Base-by-base conservation (phyloP, 139 green algal genomes). In the Chloropicon primus region DNA sequence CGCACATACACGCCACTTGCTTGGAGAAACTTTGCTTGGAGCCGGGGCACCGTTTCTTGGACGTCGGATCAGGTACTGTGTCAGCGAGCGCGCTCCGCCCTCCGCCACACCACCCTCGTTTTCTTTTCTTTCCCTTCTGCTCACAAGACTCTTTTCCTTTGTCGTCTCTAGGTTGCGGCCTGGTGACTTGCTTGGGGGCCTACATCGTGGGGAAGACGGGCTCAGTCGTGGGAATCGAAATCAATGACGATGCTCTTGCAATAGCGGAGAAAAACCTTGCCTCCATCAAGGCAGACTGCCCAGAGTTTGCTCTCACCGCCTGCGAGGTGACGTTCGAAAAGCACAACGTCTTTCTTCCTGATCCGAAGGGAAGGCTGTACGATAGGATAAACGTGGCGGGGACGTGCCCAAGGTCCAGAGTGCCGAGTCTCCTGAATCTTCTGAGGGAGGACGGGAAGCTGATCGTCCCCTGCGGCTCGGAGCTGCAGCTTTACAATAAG, bases 1-100 rank as follows among this genome's bases (percentile, higher is more conserved):
- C 90, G 28, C 90, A 94, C 84, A 92, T 94, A 85, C 86, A 93
- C 28, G 85, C 89, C 24, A 84, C 82, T 24, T 89, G 83, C 81
- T 76, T 62, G 10, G 41, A 62, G 17, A 62, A 62, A 62, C 41
- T 62, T 5, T 5, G 41, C 17, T 17, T 62, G 41, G 41, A 62
- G 41, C 41, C 41, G 41, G 41, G 41, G 17, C 41, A 62, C 41
- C 41, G 17, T 17, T 62, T 62, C 17, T 17, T 62, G 41, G 41
- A 62, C 41, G 41, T 62, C 10, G 41, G 28, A 24, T 75, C 21
- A 71, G 26, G 23, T 21, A n/a, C 5, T 27, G 2, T 72, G n/a
- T 27, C 2, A 26, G 22, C 10, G 24, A 27, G 21, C 2, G 2
- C 3, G 17, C 74, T 22, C 25, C 25, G 26, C 29, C 53, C 28